A percentile compares a stretch with the other conserved stretches of the same genome.
Evolutionary conservation across 345 rosid genomes (phyloP).

Genomic region (Psidium guajava): DNA sequence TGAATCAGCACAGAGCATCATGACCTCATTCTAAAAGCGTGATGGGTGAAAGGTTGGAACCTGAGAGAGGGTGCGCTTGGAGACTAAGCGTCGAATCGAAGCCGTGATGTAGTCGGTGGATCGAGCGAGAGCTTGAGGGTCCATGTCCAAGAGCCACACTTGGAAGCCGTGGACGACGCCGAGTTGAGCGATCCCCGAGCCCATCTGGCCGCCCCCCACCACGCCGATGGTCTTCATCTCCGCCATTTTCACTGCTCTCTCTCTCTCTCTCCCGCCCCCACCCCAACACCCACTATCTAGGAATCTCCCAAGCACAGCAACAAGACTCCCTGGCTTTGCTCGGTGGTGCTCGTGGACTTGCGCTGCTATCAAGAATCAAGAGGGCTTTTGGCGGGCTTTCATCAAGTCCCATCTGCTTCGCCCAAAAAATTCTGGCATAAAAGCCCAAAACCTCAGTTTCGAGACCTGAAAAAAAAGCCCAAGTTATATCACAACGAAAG

Average conservation of each 20-base stretch:
- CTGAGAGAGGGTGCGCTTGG: conserved; percentile 57
- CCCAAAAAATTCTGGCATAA: no score
- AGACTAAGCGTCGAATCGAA: conserved; percentile 52
- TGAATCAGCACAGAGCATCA: neutral
- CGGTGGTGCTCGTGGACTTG: neutral
- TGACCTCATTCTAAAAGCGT: neutral
- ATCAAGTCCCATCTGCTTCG: no score
- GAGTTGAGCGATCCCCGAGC: conserved; percentile 93
- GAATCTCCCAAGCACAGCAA: neutral
- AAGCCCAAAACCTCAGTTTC: no score
- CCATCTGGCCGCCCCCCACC: conserved; percentile 89
- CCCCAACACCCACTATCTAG: neutral
- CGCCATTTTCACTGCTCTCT: conserved; percentile 8
- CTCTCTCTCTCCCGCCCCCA: neutral
- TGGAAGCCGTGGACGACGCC: conserved; percentile 56
- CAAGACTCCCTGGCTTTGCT: neutral
- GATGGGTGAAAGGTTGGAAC: conserved; percentile 4
- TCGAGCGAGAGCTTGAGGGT: conserved; percentile 50
- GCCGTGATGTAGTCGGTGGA: conserved; percentile 41
- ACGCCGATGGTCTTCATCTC: conserved; percentile 50
- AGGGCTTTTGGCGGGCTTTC: no score
- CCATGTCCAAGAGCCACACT: conserved; percentile 56
- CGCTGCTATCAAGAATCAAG: neutral
- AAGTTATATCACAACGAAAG: no score
- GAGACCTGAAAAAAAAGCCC: no score